Percentiles rank a stretch among this genome's conserved stretches.
phyloP scores from a whole-genome alignment of 495 filamentous ascomycete species.

The Penicillium bialowiezense region DNA sequence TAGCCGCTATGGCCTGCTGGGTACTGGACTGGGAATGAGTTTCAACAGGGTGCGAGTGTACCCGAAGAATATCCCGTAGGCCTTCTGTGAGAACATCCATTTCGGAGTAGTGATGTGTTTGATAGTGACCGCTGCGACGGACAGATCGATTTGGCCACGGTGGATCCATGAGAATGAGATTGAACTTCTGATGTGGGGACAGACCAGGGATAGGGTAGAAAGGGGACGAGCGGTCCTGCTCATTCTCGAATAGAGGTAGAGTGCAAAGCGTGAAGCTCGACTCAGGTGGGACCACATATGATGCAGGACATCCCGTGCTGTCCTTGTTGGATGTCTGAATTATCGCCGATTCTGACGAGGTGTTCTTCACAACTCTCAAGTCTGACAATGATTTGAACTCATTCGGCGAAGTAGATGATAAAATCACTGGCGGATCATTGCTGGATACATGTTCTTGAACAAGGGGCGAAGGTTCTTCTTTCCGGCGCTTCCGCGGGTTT shows the following conservation, averaged over 20 bases:
- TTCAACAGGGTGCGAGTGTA: conserved; percentile 15
- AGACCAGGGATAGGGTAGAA: conserved; percentile 30
- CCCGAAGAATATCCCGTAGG: conserved; percentile 27
- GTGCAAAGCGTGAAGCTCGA: conserved; percentile 51
- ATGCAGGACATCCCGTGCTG: not conserved
- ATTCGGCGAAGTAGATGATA: conserved; percentile 33
- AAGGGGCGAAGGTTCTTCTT: not conserved
- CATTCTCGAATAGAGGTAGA: conserved; percentile 21
- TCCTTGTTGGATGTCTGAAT: conserved; percentile 16
- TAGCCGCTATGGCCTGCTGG: conserved; percentile 45
- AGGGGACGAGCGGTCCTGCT: not conserved
- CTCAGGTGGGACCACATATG: conserved; percentile 44
- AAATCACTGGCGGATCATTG: conserved; percentile 27
- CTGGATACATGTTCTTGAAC: not conserved
- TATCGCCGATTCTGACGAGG: conserved; percentile 23
- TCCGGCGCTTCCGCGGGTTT: conserved; percentile 11
- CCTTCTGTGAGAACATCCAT: conserved; percentile 27
- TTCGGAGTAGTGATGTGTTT: conserved; percentile 43
- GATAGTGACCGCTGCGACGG: conserved; percentile 64
- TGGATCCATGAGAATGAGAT: conserved; percentile 83
- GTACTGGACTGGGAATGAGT: not conserved
- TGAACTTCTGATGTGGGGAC: conserved; percentile 48
- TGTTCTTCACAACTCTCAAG: conserved; percentile 36
- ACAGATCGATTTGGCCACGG: conserved; percentile 95
- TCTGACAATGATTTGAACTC: conserved; percentile 27